Base-by-base conservation (phyloP, 345 rosid species). In the Gossypium herbaceum region DNA sequence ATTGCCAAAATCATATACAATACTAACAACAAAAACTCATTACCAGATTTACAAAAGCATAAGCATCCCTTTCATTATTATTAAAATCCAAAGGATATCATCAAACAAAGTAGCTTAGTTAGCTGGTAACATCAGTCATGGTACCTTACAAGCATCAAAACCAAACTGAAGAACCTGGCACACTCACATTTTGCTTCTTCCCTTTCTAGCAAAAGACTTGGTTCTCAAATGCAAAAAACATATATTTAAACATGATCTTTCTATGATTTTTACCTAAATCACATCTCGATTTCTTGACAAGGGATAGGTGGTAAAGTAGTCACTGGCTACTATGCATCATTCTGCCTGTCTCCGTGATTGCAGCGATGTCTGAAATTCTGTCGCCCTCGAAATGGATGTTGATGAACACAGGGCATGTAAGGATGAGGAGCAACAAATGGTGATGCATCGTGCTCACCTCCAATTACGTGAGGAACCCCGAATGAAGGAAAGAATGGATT, bases 361-460 rank as follows among this genome's bases (percentile, higher is more conserved):
- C 92, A 85, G 68, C 58, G 41, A 6, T 78, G 82, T 15, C 76
- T 3, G 54, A 81, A 73, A 39, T 61, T 76, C 8, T 64, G 76
- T 70, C 78, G 47, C 65, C 20, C 9, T 44, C 15, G 72, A 47
- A 43, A 4, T 41, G 70, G 68, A 60, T 77, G 34, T 71, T 0
- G 69, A 79, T 54, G 24, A 77, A 72, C 72, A 1, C 50, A 79
- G 56, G 24, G 82, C 72, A 75, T 74, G 15, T 5, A 13, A 25
- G 56, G 77, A 25, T 70, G 79, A 62, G 71, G 58, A 62, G 77
- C 76, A 68, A 76, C 66, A 17, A 75, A 80, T 0, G 83, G 88
- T 9, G 81, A 16, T 61, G 19, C 73, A 27, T 84, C 86, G 68
- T 82, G 71, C 73, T 85, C 86, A 39, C 88, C 88, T 16, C 86